Evolutionary conservation across 1,139 yeast genomes (phyloP).

Genomic region (Yamadazyma triangularis): DNA sequence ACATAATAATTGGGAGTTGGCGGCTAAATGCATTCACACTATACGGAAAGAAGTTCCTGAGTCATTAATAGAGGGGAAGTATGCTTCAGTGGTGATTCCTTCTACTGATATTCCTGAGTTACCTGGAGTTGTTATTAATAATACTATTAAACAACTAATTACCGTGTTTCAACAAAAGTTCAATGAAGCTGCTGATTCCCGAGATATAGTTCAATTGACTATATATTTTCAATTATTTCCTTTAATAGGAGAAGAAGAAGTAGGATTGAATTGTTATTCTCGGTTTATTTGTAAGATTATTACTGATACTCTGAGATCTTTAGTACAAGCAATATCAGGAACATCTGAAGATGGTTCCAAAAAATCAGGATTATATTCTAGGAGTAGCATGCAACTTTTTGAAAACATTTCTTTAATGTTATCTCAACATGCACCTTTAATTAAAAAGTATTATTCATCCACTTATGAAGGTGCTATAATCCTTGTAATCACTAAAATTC

Average conservation of each 20-base stretch:
- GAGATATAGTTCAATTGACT: slow-evolving; percentile 68
- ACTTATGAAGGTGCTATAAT: slow-evolving; percentile 52
- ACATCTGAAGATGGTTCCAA: slow-evolving; percentile 19
- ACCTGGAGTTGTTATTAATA: slow-evolving; percentile 54
- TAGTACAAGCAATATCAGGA: slow-evolving; percentile 41
- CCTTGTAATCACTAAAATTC: slow-evolving; percentile 67
- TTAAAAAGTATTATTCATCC: slow-evolving; percentile 63
- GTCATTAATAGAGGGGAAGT: slow-evolving; percentile 55
- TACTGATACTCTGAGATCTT: slow-evolving; percentile 67
- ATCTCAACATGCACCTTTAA: slow-evolving; percentile 79
- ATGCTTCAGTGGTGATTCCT: slow-evolving; percentile 84
- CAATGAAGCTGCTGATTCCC: slow-evolving; percentile 59
- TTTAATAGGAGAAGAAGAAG: slow-evolving; percentile 63
- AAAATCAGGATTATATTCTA: slow-evolving; percentile 53
- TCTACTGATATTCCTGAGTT: slow-evolving; percentile 82
- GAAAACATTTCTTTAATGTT: slow-evolving; percentile 84
- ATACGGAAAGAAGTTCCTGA: slow-evolving; percentile 52
- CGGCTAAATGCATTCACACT: slow-evolving; percentile 58
- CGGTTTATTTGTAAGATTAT: slow-evolving; percentile 82
- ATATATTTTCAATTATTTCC: slow-evolving; percentile 85
- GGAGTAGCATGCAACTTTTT: slow-evolving; percentile 69
- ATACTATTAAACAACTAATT: slow-evolving; percentile 59
- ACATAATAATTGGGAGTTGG: slow-evolving; percentile 63
- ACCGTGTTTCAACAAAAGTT: slow-evolving; percentile 59
- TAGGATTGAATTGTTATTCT: slow-evolving; percentile 79